A percentile compares a stretch with the other conserved stretches of the same genome.
Conservation (phyloP, 129 eudicot species). For the Arctium minus region DNA sequence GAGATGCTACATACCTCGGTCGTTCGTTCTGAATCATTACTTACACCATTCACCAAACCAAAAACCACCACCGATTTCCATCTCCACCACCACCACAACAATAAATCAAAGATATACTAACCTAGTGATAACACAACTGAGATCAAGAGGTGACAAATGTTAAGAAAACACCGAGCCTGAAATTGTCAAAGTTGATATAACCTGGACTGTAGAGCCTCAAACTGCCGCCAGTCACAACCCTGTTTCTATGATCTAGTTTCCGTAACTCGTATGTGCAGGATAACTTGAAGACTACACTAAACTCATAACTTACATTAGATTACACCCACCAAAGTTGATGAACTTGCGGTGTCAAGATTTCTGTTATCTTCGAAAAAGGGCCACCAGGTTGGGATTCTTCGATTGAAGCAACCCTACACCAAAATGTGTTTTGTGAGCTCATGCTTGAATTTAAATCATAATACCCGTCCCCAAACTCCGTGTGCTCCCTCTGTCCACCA, state of each 20-base stretch:
- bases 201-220: neutral
- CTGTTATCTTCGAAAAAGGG: slow-evolving; percentile 52
- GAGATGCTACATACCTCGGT: neutral
- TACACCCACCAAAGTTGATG: slow-evolving; percentile 4
- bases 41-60: neutral
- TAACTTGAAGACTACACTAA: slow-evolving; percentile 18
- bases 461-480: neutral
- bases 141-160: neutral
- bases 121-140: slow-evolving; percentile 5
- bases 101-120: neutral
- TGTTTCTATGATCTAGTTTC: slow-evolving; percentile 21
- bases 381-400: slow-evolving; percentile 48
- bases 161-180: neutral
- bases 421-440: slow-evolving; percentile 57
- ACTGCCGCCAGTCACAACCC: neutral
- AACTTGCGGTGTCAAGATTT: slow-evolving; percentile 27
- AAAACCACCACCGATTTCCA: neutral
- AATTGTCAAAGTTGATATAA: neutral
- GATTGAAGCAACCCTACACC: slow-evolving; percentile 57
- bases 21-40: slow-evolving; percentile 2
- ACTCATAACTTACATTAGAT: slow-evolving; percentile 5
- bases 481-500: neutral
- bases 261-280: slow-evolving; percentile 23
- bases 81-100: neutral
- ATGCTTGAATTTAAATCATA: slow-evolving; percentile 25